Base-by-base conservation (phyloP, 495 filamentous ascomycete genomes). In the Penicillium flavigenum region DNA sequence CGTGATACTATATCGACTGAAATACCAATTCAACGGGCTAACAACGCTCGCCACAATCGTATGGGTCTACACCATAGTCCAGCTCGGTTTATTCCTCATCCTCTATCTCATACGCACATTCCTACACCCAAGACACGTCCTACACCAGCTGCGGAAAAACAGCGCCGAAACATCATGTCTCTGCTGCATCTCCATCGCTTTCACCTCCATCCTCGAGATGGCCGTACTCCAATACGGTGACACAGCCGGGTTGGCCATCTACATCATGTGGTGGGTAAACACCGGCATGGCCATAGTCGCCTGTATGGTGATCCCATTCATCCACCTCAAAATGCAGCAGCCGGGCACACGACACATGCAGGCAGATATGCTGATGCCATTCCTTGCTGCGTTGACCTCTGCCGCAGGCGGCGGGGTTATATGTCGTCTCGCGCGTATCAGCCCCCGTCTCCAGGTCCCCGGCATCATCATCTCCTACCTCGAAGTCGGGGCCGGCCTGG, bases 11-110 rank as follows among this genome's bases (percentile, higher is more conserved):
- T 54, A 64, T 49, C 61, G 63, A 31, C 61, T 74, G 3, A 54
- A 70, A 36, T 72, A 76, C 46, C 69, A 70, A 54, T 74, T 75
- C 51, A 49, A 46, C 2, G 71, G 64, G 7, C 58, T 73, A 0
- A 48, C 29, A 5, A 66, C 57, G 32, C 45, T 76, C 24, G 60
- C 72, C 27, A 60, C 63, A 39, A 65, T 75, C 22, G 55, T 73
- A 20, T 75, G 70, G 70, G 62, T 72, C 36, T 71, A 71, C 47
- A 63, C 64, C 8, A 70, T 73, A 20, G 60, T 51, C 10, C 55
- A 72, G 2, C 57, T 72, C 2, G 42, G 31, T 6, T 5, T 65
- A 2, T 51, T 47, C 19, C 39, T 73, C 12, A 22, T 53, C 19
- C n/a, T 72, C 16, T 76, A 72, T 39, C 20, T 66, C 6, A 39